phyloP scores from a whole-genome alignment of 306 rosid species.

The Gastrolobium villosum region DNA sequence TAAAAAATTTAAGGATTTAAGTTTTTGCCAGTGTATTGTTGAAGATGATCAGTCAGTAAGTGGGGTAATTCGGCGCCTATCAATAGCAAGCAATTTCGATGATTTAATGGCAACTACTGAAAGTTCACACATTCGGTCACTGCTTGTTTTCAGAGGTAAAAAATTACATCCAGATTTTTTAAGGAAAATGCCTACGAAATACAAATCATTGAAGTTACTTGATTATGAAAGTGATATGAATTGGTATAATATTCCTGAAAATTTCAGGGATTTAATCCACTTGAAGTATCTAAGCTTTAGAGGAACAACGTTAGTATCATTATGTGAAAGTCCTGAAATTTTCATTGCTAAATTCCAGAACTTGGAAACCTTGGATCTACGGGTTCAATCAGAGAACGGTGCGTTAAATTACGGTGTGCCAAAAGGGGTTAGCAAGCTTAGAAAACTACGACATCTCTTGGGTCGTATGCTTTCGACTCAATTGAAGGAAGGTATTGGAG shows the following conservation, averaged over 20 bases:
- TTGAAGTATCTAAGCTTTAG: background rate
- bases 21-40: background rate
- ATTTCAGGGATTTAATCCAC: background rate
- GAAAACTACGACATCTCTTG: background rate
- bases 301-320: fast-evolving
- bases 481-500: background rate
- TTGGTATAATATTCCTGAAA: background rate
- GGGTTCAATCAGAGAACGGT: no score
- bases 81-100: background rate
- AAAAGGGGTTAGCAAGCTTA: conserved; percentile 17
- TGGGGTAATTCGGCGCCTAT: background rate
- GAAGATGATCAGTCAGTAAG: background rate
- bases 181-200: no score
- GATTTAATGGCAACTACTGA: background rate
- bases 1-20: background rate
- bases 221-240: background rate
- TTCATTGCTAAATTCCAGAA: background rate
- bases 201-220: conserved; percentile 7
- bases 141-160: background rate
- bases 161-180: background rate
- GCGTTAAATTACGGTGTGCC: background rate
- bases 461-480: background rate
- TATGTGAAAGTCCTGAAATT: background rate
- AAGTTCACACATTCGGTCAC: background rate
- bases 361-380: conserved; percentile 16